phyloP scores from a whole-genome alignment of 1,284 basidiomycete species.

The Rhizoctonia solani region DNA sequence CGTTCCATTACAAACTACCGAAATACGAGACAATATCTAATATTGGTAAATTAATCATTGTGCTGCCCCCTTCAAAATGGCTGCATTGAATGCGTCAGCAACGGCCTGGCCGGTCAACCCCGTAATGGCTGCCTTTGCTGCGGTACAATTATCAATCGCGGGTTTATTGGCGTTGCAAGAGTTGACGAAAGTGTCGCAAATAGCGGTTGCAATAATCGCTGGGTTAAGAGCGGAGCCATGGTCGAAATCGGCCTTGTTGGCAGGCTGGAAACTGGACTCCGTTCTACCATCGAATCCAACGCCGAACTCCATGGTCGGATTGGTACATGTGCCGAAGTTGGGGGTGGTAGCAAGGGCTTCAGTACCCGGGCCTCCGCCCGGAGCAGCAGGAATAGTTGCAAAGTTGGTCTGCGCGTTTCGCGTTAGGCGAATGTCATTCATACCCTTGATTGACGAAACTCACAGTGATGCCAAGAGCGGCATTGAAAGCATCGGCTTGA shows the following conservation, averaged over 20 bases:
- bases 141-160: constrained; percentile 35
- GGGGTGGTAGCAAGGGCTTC: not conserved
- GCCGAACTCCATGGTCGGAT: constrained; percentile 64
- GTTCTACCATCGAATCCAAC: constrained; percentile 59
- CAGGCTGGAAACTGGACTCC: constrained; percentile 37
- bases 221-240: constrained; percentile 36
- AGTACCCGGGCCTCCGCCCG: not conserved
- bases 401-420: too few species aligned
- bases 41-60: not conserved
- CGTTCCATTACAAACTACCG: not conserved
- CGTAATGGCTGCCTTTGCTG: constrained; percentile 33
- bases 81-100: constrained; percentile 38
- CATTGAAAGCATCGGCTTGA: too few species aligned
- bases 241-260: constrained; percentile 33
- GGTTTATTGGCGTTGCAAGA: constrained; percentile 36
- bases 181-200: constrained; percentile 37
- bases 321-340: constrained; percentile 53
- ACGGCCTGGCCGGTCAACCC: constrained; percentile 36
- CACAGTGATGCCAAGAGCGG: constrained; percentile 37
- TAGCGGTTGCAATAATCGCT: constrained; percentile 12
- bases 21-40: not conserved
- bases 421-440: too few species aligned
- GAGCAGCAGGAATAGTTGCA: too few species aligned
- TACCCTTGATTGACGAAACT: too few species aligned
- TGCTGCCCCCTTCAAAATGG: constrained; percentile 9